Conservation (phyloP, 2,329 filamentous ascomycete species). For the Colletotrichum destructivum region DNA sequence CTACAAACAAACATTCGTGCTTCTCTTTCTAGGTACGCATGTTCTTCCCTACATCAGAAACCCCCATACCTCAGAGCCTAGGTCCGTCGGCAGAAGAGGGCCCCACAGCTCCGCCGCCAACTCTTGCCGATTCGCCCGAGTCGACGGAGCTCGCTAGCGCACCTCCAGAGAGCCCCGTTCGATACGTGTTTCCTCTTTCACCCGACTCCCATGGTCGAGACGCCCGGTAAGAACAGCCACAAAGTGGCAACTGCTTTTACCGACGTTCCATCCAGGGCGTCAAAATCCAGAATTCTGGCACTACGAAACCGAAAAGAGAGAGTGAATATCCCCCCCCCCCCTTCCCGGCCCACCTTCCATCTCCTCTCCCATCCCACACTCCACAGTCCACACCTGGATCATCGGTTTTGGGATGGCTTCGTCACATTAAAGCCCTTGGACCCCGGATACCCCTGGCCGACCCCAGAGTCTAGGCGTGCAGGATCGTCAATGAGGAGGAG, state of each 20-base stretch:
- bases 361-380: background rate
- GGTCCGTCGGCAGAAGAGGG: background rate
- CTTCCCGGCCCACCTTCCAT: background rate
- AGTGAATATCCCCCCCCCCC: background rate
- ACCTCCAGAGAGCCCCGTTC: background rate
- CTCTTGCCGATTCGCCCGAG: background rate
- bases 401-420: background rate
- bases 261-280: background rate
- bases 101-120: background rate
- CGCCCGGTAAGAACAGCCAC: background rate
- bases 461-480: background rate
- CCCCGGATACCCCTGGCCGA: slow-evolving; percentile 8
- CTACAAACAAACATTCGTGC: background rate
- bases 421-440: background rate
- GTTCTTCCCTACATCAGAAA: too few relatives aligned
- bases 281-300: background rate
- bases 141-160: background rate
- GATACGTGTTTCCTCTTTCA: background rate
- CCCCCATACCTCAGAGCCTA: background rate
- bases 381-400: background rate
- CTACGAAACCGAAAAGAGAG: too few relatives aligned
- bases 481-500: background rate
- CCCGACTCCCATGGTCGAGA: background rate
- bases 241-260: background rate
- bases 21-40: too few relatives aligned